phyloP scores from a whole-genome alignment of 257 asterid species.

The Solanum etuberosum region DNA sequence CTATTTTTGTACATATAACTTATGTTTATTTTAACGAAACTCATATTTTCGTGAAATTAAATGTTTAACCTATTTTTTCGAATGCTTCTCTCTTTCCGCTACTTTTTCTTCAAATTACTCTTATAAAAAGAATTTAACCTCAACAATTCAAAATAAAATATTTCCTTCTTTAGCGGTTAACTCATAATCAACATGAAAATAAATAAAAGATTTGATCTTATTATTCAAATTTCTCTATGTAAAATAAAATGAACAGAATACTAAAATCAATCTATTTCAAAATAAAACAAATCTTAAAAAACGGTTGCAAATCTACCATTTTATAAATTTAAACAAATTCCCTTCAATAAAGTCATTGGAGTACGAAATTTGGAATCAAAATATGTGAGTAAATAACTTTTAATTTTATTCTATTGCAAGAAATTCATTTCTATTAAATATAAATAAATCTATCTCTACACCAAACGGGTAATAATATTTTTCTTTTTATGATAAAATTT shows the following conservation, averaged over 20 bases:
- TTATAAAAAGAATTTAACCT: not conserved
- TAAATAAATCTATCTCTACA: no score
- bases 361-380: not conserved
- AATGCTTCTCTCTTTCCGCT: not conserved
- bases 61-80: not conserved
- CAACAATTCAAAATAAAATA: not conserved
- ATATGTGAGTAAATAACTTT: no score
- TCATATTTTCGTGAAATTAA: no score
- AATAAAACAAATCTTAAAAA: no score
- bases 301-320: not conserved
- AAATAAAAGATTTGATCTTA: not conserved
- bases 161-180: not conserved
- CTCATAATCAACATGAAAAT: not conserved
- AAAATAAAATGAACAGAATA: not conserved
- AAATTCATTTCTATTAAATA: no score
- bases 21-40: not conserved
- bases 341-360: not conserved
- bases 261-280: not conserved
- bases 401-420: no score
- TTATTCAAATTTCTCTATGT: not conserved
- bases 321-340: no score
- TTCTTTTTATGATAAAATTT: no score
- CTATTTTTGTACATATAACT: no score
- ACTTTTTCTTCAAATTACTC: not conserved
- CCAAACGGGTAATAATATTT: no score